These are phyloP conservation scores for Lepidium aucheri DNA, from an alignment of 345 rosid species.

Conservation along the genomic window DNA sequence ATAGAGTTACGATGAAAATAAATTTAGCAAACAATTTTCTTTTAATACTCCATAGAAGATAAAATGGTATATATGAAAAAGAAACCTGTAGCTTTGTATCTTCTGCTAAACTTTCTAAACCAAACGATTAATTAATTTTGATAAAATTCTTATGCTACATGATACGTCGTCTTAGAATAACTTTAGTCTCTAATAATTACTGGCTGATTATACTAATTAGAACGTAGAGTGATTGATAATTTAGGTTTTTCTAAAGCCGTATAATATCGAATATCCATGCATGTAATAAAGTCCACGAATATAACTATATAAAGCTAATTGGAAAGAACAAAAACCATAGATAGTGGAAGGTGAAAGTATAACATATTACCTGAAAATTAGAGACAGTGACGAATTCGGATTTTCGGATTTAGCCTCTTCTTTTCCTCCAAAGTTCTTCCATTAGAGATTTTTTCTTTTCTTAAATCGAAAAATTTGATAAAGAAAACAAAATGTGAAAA, in stretches of 20 bases:
- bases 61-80: too few relatives aligned
- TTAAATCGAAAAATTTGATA: background rate
- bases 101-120: background rate
- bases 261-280: background rate
- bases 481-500: background rate
- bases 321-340: constrained; percentile 3
- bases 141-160: background rate
- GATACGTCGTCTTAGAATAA: background rate
- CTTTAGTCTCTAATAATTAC: background rate
- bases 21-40: too few relatives aligned
- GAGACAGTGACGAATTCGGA: background rate
- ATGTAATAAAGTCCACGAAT: background rate
- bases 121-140: background rate
- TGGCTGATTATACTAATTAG: background rate
- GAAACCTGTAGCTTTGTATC: background rate
- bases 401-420: background rate
- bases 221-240: background rate
- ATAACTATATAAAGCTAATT: background rate
- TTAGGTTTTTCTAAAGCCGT: background rate
- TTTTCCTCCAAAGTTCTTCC: background rate
- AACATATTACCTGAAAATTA: constrained; percentile 6
- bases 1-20: too few relatives aligned
- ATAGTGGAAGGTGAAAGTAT: constrained; percentile 18
- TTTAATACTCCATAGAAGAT: too few relatives aligned
- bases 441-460: background rate